Percentiles rank a stretch among this genome's conserved stretches.
phyloP scores from a whole-genome alignment of 768 basidiomycete genomes.

The Kwoniella newhampshirensis region DNA sequence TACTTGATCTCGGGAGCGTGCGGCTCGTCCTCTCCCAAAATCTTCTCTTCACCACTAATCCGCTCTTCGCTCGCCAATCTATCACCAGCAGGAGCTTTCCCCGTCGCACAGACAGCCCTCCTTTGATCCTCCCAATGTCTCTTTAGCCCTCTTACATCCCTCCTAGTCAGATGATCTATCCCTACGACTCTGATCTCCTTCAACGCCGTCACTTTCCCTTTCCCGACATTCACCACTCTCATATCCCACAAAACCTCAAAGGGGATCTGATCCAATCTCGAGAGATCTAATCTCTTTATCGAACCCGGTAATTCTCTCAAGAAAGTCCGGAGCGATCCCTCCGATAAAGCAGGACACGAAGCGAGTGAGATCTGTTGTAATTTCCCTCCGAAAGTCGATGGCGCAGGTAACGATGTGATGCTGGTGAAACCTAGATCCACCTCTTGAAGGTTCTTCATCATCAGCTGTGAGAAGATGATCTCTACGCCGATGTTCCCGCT shows the following conservation, averaged over 20 bases:
- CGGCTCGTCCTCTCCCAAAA: too few species aligned
- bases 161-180: conserved; percentile 43
- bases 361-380: conserved; percentile 23
- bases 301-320: conserved; percentile 24
- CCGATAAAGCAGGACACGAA: conserved; percentile 26
- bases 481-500: conserved; percentile 22
- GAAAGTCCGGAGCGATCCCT: conserved; percentile 17
- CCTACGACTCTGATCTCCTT: conserved; percentile 40
- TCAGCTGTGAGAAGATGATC: neutral
- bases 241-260: conserved; percentile 25
- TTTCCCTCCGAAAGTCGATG: neutral
- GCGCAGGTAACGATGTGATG: conserved; percentile 28
- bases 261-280: conserved; percentile 33
- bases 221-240: conserved; percentile 10
- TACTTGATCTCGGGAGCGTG: neutral
- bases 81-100: too few species aligned
- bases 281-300: conserved; percentile 29
- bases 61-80: too few species aligned
- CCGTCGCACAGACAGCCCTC: neutral
- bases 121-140: conserved; percentile 39
- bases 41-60: too few species aligned
- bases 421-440: conserved; percentile 38
- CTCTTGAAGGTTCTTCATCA: neutral
- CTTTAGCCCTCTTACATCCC: conserved; percentile 35
- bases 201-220: conserved; percentile 13